Evolutionary conservation across 208 protist genomes (phyloP).

Genomic region (Leishmania lainsoni): DNA sequence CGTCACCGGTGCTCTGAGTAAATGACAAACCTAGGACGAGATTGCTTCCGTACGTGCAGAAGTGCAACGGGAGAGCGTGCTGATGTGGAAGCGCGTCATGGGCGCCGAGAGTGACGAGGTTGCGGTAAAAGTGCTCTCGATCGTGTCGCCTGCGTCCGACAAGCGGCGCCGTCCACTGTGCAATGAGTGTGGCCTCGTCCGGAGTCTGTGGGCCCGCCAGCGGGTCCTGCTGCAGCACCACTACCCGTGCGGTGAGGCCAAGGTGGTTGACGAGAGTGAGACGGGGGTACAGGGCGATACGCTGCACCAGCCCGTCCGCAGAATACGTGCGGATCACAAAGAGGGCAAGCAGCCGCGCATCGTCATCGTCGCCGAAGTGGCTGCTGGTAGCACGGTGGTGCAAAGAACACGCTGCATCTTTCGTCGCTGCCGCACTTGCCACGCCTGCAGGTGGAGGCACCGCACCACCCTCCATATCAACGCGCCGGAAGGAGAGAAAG

Average conservation of each 20-base stretch:
- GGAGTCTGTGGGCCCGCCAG: slow-evolving; percentile 45
- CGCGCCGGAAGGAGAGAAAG: slow-evolving; percentile 24
- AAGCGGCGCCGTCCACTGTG: slow-evolving; percentile 38
- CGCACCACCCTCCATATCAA: background rate
- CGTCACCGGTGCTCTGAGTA: slow-evolving; percentile 65
- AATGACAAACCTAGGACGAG: slow-evolving; percentile 62
- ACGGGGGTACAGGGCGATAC: slow-evolving; percentile 67
- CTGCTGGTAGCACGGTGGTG: background rate
- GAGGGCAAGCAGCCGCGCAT: slow-evolving; percentile 52
- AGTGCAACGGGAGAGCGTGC: slow-evolving; percentile 50
- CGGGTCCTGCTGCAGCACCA: slow-evolving; percentile 61
- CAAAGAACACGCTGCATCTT: background rate
- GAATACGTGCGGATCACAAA: slow-evolving; percentile 55
- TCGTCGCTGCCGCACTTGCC: background rate
- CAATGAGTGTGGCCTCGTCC: slow-evolving; percentile 34
- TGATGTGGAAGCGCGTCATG: slow-evolving; percentile 63
- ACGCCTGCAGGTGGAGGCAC: background rate
- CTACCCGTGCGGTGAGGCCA: slow-evolving; percentile 58
- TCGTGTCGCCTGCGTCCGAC: slow-evolving; percentile 23
- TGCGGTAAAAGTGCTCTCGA: slow-evolving; percentile 32
- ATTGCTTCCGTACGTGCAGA: slow-evolving; percentile 60
- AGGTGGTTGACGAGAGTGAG: slow-evolving; percentile 76
- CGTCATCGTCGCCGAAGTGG: slow-evolving; percentile 16
- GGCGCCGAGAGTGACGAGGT: slow-evolving; percentile 53
- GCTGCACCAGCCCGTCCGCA: slow-evolving; percentile 46